These are phyloP conservation scores for Salix caprea DNA, from an alignment of 345 rosid species.

Conservation along the genomic window DNA sequence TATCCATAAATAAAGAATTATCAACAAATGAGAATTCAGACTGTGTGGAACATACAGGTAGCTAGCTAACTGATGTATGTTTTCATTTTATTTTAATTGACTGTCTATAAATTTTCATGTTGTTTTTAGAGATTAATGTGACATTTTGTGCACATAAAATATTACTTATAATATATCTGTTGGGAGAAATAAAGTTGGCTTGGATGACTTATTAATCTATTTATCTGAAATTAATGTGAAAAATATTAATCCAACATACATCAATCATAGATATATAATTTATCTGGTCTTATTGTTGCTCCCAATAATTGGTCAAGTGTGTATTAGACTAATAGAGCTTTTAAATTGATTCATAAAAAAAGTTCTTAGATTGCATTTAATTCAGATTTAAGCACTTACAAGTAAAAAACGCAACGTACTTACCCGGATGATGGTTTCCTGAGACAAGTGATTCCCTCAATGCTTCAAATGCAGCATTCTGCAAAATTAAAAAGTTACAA, in stretches of 20 bases:
- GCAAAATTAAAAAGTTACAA: conserved; percentile 27
- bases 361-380: neutral
- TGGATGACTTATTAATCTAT: too few relatives aligned
- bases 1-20: too few relatives aligned
- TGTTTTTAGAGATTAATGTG: too few relatives aligned
- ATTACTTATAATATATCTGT: too few relatives aligned
- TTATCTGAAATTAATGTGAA: too few relatives aligned
- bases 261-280: neutral
- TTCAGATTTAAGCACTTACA: neutral
- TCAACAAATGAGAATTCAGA: too few relatives aligned
- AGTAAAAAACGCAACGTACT: conserved; percentile 6
- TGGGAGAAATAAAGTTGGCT: too few relatives aligned
- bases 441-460: conserved; percentile 53
- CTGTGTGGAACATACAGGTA: too few relatives aligned
- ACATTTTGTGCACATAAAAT: too few relatives aligned
- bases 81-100: too few relatives aligned
- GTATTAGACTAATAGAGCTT: neutral
- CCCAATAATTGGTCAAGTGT: neutral
- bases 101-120: too few relatives aligned
- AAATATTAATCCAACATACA: neutral
- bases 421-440: conserved; percentile 45
- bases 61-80: too few relatives aligned
- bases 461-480: conserved; percentile 75
- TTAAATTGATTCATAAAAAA: neutral
- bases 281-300: neutral